These are phyloP conservation scores for Pachyrhizus erosus DNA, from an alignment of 306 rosid species.

Conservation along the genomic window DNA sequence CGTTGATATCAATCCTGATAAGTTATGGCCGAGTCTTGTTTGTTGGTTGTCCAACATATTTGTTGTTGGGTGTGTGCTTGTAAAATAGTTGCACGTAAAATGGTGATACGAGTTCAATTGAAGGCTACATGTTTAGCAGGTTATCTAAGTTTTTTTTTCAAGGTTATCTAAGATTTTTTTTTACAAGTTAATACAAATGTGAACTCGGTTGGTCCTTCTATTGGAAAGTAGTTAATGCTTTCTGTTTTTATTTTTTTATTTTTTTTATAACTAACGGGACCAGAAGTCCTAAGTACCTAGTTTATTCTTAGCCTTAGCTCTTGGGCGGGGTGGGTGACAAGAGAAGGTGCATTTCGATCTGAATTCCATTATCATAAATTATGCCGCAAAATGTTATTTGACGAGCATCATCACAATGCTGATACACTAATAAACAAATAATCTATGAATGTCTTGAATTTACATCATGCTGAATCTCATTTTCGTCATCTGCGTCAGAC, in stretches of 20 bases:
- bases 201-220: not conserved
- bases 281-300: not conserved
- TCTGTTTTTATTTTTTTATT: too few species aligned
- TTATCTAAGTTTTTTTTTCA: too few species aligned
- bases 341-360: conserved; percentile 20
- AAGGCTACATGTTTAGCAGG: conserved; percentile 13
- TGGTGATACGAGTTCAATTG: conserved; percentile 12
- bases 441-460: conserved; percentile 41
- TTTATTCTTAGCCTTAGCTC: too few species aligned
- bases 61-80: not conserved
- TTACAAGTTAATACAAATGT: not conserved
- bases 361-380: conserved; percentile 32
- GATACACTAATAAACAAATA: conserved; percentile 40
- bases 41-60: conserved; percentile 33
- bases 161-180: conserved; percentile 28
- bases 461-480: conserved; percentile 38
- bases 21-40: not conserved
- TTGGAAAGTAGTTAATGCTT: conserved; percentile 7
- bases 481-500: conserved; percentile 44
- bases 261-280: not conserved
- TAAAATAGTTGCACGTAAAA: conserved; percentile 37
- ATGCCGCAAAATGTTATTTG: conserved; percentile 36
- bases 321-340: not conserved
- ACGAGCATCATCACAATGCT: conserved; percentile 51
- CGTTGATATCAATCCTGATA: conserved; percentile 31